phyloP scores from a whole-genome alignment of 768 basidiomycete species.

The Dendrothele bispora region DNA sequence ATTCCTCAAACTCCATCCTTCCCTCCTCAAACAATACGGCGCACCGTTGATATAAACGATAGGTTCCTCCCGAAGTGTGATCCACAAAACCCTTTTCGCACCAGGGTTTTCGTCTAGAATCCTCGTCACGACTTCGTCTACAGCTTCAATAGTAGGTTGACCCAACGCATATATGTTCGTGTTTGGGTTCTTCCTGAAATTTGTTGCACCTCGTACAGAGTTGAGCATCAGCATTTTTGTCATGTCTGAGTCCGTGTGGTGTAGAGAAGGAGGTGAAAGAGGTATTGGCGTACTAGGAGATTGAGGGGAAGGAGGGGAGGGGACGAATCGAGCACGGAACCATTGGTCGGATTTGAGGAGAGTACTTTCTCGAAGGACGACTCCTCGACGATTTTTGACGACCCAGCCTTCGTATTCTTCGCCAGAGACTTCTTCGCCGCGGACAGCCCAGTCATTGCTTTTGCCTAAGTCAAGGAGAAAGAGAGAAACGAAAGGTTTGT shows the following conservation, averaged over 20 bases:
- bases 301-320: no score
- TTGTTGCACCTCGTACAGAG: constrained; percentile 89
- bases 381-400: constrained; percentile 88
- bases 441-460: constrained; percentile 71
- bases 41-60: constrained; percentile 91
- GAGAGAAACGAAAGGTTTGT: no score
- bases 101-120: constrained; percentile 62
- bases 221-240: no score
- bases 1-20: constrained; percentile 85
- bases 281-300: no score
- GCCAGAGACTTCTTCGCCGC: constrained; percentile 84
- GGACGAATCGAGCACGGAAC: constrained; percentile 73
- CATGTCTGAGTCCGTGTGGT: no score
- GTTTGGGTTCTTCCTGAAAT: constrained; percentile 82
- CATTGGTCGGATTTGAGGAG: constrained; percentile 94
- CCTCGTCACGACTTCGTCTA: constrained; percentile 72
- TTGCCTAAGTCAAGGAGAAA: no score
- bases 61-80: constrained; percentile 91
- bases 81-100: constrained; percentile 76
- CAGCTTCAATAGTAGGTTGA: constrained; percentile 87
- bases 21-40: constrained; percentile 86
- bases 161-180: constrained; percentile 90
- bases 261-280: no score
- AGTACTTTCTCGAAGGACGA: constrained; percentile 89
- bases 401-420: constrained; percentile 97